Conservation (phyloP, 2,329 filamentous ascomycete genomes). For the Tolypocladium nubicola region DNA sequence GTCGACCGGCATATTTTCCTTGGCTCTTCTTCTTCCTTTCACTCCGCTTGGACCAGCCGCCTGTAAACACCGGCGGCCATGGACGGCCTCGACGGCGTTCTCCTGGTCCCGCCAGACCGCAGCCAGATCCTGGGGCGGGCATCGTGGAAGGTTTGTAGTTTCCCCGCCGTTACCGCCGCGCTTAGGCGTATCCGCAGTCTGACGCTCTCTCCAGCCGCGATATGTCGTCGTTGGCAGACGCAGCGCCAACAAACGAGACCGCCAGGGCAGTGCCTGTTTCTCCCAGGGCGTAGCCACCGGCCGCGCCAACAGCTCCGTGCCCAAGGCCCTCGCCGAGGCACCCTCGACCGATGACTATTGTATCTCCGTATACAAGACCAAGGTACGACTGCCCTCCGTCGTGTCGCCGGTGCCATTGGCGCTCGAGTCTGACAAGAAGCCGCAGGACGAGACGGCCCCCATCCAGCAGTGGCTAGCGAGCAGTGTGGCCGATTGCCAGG, state of each 20-base stretch:
- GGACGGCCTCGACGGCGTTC: slow-evolving; percentile 32
- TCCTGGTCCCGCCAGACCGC: slow-evolving; percentile 40
- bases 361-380: slow-evolving; percentile 46
- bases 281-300: slow-evolving; percentile 28
- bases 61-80: slow-evolving; percentile 12
- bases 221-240: slow-evolving; percentile 45
- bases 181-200: slow-evolving; percentile 8
- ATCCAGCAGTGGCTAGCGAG: slow-evolving; percentile 41
- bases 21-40: neutral
- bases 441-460: slow-evolving; percentile 40
- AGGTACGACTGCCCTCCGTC: slow-evolving; percentile 24
- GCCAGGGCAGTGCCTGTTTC: slow-evolving; percentile 23
- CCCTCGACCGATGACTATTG: slow-evolving; percentile 30
- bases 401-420: slow-evolving; percentile 4
- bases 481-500: slow-evolving; percentile 44
- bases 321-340: slow-evolving; percentile 23
- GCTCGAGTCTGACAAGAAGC: neutral
- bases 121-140: slow-evolving; percentile 39
- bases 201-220: slow-evolving; percentile 33
- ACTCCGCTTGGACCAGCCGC: neutral
- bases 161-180: slow-evolving; percentile 1
- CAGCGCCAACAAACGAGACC: slow-evolving; percentile 19
- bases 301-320: slow-evolving; percentile 25
- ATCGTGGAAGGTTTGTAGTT: slow-evolving; percentile 37
- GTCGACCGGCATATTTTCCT: neutral